Evolutionary conservation across 2,329 filamentous ascomycete genomes (phyloP).

Genomic region (Diplocarpon rosae): DNA sequence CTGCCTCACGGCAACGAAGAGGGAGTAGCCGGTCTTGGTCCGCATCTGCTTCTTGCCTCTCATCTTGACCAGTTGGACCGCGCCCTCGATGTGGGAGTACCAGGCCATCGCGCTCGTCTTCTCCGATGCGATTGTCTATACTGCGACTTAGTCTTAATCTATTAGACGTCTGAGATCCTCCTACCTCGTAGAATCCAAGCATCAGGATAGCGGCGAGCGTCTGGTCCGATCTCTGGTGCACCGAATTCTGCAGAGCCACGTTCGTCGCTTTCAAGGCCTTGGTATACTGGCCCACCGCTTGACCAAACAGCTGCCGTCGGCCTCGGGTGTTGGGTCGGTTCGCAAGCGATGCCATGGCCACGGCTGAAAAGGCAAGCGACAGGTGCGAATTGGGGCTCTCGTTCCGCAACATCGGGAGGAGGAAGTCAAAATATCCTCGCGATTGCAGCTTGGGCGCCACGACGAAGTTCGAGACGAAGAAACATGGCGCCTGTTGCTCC

Average conservation of each 20-base stretch:
- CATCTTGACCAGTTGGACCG: slow-evolving; percentile 48
- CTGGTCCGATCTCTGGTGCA: slow-evolving; percentile 39
- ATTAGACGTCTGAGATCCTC: slow-evolving; percentile 2
- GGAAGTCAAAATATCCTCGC: slow-evolving; percentile 47
- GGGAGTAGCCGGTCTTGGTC: slow-evolving; percentile 40
- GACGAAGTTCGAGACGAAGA: slow-evolving; percentile 51
- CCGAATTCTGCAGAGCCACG: slow-evolving; percentile 40
- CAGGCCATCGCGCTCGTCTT: slow-evolving; percentile 45
- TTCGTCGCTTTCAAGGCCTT: slow-evolving; percentile 43
- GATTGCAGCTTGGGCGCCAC: slow-evolving; percentile 40
- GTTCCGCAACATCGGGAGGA: slow-evolving; percentile 42
- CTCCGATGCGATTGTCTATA: slow-evolving; percentile 37
- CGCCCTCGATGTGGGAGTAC: slow-evolving; percentile 54
- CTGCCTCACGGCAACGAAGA: slow-evolving; percentile 49
- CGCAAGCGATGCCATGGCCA: slow-evolving; percentile 44
- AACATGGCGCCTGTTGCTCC: slow-evolving; percentile 45
- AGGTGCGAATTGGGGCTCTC: slow-evolving; percentile 37
- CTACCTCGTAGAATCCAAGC: slow-evolving; percentile 47
- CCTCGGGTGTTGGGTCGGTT: slow-evolving; percentile 35
- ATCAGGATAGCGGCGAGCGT: slow-evolving; percentile 49
- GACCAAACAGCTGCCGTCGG: slow-evolving; percentile 23
- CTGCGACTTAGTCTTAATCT: slow-evolving; percentile 7
- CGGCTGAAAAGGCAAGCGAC: slow-evolving; percentile 46
- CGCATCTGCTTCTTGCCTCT: slow-evolving; percentile 44
- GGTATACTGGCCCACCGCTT: slow-evolving; percentile 42